Conservation (phyloP, 805 yeast genomes). For the Metschnikowia baotianmanensis region DNA sequence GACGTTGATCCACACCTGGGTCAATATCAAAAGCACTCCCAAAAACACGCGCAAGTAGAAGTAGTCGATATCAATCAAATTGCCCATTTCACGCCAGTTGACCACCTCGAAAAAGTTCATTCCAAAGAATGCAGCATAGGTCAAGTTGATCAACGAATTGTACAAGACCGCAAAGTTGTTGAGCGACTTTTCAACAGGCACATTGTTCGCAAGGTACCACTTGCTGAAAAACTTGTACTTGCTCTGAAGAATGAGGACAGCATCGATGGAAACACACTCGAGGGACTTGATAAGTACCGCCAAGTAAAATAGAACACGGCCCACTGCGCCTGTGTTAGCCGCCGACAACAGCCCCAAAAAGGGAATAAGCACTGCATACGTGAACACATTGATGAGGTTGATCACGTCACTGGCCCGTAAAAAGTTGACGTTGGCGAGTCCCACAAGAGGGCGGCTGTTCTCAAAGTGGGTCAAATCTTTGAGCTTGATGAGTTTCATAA, state of each 20-base stretch:
- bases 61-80: constrained; percentile 31
- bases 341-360: constrained; percentile 28
- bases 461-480: constrained; percentile 46
- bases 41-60: constrained; percentile 53
- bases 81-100: constrained; percentile 8
- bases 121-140: constrained; percentile 52
- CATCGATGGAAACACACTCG: constrained; percentile 51
- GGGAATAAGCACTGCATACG: constrained; percentile 45
- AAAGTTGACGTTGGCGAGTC: constrained; percentile 59
- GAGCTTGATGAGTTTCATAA: constrained; percentile 41
- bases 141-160: constrained; percentile 47
- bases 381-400: constrained; percentile 41
- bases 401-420: constrained; percentile 64
- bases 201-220: constrained; percentile 60
- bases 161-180: constrained; percentile 72
- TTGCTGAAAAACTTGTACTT: constrained; percentile 60
- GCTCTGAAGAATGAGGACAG: constrained; percentile 58
- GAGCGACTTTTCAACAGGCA: constrained; percentile 62
- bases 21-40: constrained; percentile 51
- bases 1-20: constrained; percentile 67
- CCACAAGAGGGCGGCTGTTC: constrained; percentile 50
- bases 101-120: constrained; percentile 31
- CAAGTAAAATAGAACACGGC: constrained; percentile 30
- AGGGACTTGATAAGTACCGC: constrained; percentile 48
- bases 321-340: constrained; percentile 21